Evolutionary conservation across 805 yeast species (phyloP), one percentile per base, ranked within the genome.

Genomic region (Wickerhamomyces subpelliculosus): DNA sequence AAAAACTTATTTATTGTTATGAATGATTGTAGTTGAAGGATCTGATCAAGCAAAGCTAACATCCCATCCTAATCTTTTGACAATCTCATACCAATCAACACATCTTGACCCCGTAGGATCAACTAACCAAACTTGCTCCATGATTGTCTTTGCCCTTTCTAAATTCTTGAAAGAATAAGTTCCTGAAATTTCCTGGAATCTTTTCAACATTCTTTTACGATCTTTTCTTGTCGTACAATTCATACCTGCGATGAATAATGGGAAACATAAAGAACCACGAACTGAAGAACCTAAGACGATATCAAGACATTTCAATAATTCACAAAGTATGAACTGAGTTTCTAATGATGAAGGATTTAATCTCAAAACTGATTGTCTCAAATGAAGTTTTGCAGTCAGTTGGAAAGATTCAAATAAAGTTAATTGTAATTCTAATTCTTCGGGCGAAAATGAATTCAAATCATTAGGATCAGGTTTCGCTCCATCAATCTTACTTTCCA

Each of bases 201-300:
- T 63, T 13, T 48, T 51, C 27, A 64, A 57, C 71, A 84, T 77
- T 32, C 59, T 53, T n/a, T 55, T 54, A 17, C 85, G 67, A 45
- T 75, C 80, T n/a, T 48, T 60, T n/a, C 52, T 54, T 1, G 72
- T 67, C 5, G 74, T 70, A 46, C 83, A 72, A 53, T 78, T 79
- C 51, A 84, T 72, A 2, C 90, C 94, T 2, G 87, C 82, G 17
- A 85, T 75, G 53, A 85, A 85, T 44, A 84, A 57, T 0, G 95
- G 94, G 57, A 85, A 84, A 28, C 84, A 80, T 13, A 84, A 57
- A 2, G 82, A 75, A 4, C 85, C 79, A 50, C 84, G 88, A 31
- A 83, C 80, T 1, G 75, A 70, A 0, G 90, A 67, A 3, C 75
- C 85, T 27, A 84, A 51, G 5, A 84, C 68, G 3, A 74, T 66